Percentiles rank a stretch among this genome's conserved stretches.
Conservation (phyloP, 2,329 filamentous ascomycete genomes). For the Rhynchosporium graminicola region DNA sequence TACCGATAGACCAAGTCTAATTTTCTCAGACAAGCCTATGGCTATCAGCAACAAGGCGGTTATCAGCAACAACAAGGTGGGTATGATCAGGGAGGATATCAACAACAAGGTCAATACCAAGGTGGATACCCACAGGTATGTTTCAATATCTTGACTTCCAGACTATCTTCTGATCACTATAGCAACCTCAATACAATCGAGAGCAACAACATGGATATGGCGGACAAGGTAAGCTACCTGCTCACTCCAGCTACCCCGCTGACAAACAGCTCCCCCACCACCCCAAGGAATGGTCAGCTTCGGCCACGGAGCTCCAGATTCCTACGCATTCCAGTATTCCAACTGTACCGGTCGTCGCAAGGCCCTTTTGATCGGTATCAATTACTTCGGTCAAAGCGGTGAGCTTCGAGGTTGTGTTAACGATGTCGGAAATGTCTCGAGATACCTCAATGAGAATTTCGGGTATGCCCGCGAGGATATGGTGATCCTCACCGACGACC, state of each 20-base stretch:
- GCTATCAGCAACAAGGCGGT: slow-evolving; percentile 12
- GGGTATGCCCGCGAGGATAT: slow-evolving; percentile 94
- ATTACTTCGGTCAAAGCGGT: slow-evolving; percentile 90
- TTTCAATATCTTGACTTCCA: background rate
- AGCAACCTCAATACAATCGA: slow-evolving; percentile 13
- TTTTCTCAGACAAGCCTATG: slow-evolving; percentile 16
- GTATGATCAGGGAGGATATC: background rate
- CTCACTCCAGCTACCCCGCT: background rate
- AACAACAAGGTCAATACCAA: slow-evolving; percentile 8
- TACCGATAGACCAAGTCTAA: background rate
- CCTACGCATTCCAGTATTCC: slow-evolving; percentile 87
- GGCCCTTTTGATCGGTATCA: slow-evolving; percentile 89
- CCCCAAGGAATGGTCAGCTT: slow-evolving; percentile 71
- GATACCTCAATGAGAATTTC: slow-evolving; percentile 83
- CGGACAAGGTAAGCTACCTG: slow-evolving; percentile 13
- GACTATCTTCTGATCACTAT: background rate
- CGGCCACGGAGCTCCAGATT: slow-evolving; percentile 75
- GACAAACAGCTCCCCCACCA: slow-evolving; percentile 36
- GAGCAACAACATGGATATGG: slow-evolving; percentile 9
- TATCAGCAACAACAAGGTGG: slow-evolving; percentile 8
- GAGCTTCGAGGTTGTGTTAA: slow-evolving; percentile 94
- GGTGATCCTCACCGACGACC: slow-evolving; percentile 94
- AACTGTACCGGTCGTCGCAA: slow-evolving; percentile 86
- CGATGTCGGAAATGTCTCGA: slow-evolving; percentile 96
- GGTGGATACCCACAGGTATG: slow-evolving; percentile 13